Percentiles rank a stretch among this genome's conserved stretches.
These are phyloP conservation scores for Bassia scoparia DNA, from an alignment of 148 eudicot species.

Conservation along the genomic window DNA sequence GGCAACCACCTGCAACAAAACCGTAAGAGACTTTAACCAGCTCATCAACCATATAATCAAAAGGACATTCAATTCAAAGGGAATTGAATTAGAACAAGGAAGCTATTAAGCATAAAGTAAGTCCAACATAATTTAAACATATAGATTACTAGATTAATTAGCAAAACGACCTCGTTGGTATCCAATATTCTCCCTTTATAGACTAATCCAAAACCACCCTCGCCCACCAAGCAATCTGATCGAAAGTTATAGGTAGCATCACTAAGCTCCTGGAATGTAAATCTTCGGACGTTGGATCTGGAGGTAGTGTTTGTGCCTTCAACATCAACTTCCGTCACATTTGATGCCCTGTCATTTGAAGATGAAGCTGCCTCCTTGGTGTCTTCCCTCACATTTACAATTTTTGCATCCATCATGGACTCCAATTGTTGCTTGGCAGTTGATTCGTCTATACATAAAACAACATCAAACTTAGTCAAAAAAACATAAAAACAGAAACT, in stretches of 20 bases:
- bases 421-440: constrained; percentile 12
- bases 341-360: no score
- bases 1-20: constrained; percentile 53
- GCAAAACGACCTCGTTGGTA: constrained; percentile 28
- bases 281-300: constrained; percentile 22
- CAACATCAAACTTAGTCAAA: not conserved
- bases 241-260: constrained; percentile 30
- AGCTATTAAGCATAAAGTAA: not conserved
- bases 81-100: not conserved
- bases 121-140: not conserved
- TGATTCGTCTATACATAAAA: constrained; percentile 17
- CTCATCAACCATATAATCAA: not conserved
- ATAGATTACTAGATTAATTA: no score
- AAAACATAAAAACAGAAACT: not conserved
- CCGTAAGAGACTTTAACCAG: not conserved
- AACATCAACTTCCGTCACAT: constrained; percentile 1
- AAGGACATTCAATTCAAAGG: not conserved
- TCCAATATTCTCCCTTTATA: constrained; percentile 31
- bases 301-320: constrained; percentile 13
- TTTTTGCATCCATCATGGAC: not conserved
- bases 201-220: constrained; percentile 47
- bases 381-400: constrained; percentile 9
- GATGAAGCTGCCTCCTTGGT: constrained; percentile 8
- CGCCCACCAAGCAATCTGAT: constrained; percentile 33
- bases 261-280: constrained; percentile 23